Conservation (phyloP, 2,329 filamentous ascomycete genomes). For the Cytospora chrysosperma region DNA sequence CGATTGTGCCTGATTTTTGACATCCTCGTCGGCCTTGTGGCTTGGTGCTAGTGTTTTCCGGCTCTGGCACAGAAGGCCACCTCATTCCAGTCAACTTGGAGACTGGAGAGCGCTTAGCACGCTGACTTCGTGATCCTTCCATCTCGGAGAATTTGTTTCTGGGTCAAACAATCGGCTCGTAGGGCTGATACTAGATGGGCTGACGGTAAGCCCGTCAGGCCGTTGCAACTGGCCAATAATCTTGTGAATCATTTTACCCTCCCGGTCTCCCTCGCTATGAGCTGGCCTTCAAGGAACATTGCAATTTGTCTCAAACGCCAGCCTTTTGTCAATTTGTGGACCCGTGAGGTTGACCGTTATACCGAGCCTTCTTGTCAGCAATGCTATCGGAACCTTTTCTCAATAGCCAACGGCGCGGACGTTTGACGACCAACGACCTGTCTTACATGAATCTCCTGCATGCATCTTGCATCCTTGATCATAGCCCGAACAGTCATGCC, state of each 20-base stretch:
- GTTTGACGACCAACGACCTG: constrained; percentile 8
- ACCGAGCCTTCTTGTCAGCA: neutral
- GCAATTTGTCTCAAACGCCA: neutral
- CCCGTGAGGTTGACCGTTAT: neutral
- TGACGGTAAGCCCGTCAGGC: constrained; percentile 1
- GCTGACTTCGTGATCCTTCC: neutral
- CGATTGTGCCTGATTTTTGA: neutral
- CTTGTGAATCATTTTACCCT: neutral
- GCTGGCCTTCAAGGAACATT: neutral
- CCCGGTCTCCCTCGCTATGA: constrained; percentile 7
- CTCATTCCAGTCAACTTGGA: neutral
- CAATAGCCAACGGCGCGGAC: neutral
- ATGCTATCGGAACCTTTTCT: neutral
- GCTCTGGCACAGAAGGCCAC: neutral
- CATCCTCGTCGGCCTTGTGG: neutral
- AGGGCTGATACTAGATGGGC: constrained; percentile 18
- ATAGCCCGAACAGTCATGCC: constrained; percentile 3
- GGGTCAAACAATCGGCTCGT: constrained; percentile 6
- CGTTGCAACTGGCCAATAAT: constrained; percentile 5
- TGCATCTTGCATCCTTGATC: constrained; percentile 8
- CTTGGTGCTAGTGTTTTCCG: neutral
- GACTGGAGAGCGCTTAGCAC: neutral
- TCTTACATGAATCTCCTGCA: constrained; percentile 13
- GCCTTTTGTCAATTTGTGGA: constrained; percentile 1
- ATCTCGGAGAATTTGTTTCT: constrained; percentile 2